These are phyloP conservation scores for Hymenoscyphus linearis DNA, from an alignment of 2,329 filamentous ascomycete genomes.

Conservation along the genomic window DNA sequence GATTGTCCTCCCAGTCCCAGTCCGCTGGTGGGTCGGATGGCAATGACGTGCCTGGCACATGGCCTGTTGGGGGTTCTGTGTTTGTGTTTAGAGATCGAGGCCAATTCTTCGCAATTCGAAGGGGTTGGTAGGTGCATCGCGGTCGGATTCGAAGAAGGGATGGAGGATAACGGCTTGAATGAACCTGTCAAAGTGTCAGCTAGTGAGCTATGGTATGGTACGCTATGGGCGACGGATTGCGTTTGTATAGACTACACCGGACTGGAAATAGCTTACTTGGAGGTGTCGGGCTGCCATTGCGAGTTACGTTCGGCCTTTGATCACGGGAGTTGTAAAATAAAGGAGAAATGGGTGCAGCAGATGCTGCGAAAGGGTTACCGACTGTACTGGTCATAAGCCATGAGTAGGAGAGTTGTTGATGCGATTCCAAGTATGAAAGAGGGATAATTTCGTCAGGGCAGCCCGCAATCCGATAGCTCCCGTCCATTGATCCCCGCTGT, in stretches of 20 bases:
- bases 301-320: neutral
- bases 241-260: too few species aligned
- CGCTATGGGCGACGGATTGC: too few species aligned
- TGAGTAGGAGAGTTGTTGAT: conserved; percentile 10
- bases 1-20: conserved; percentile 82
- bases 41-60: conserved; percentile 16
- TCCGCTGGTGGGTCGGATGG: conserved; percentile 28
- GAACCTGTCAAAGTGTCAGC: conserved; percentile 10
- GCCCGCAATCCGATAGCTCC: neutral
- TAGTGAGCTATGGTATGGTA: conserved; percentile 15
- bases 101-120: neutral
- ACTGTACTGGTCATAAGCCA: conserved; percentile 24
- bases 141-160: neutral
- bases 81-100: neutral
- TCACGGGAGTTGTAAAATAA: neutral
- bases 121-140: neutral
- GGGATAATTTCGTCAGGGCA: neutral
- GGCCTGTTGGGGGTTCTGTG: neutral
- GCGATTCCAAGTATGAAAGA: neutral
- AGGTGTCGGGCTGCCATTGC: conserved; percentile 27
- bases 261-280: conserved; percentile 19
- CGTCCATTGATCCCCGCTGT: neutral
- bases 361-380: conserved; percentile 30
- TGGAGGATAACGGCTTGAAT: neutral
- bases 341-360: conserved; percentile 24